Conservation (phyloP, 1,284 basidiomycete species). For the Trichosporon sp. region DNA sequence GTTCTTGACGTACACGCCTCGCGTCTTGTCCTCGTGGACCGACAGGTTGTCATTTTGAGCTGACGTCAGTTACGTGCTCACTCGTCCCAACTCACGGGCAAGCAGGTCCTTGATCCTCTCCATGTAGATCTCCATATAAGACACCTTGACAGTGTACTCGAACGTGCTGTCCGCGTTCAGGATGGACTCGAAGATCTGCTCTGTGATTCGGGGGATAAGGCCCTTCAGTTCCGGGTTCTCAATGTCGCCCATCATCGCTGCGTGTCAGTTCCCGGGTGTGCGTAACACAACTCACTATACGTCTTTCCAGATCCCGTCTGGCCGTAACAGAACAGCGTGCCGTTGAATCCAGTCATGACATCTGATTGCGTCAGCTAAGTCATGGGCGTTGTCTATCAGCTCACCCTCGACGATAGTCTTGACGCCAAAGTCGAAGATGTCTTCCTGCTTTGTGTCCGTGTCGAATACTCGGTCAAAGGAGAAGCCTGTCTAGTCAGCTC, state of each 20-base stretch:
- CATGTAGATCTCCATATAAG: conserved; percentile 99
- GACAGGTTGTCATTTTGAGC: conserved; percentile 98
- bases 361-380: conserved; percentile 57
- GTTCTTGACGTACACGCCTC: conserved; percentile 97
- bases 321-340: conserved; percentile 96
- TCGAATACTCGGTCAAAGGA: conserved; percentile 96
- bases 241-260: conserved; percentile 58
- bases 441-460: conserved; percentile 82
- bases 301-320: conserved; percentile 98
- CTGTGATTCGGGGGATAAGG: conserved; percentile 96
- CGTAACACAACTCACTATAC: conserved; percentile 51
- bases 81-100: conserved; percentile 66
- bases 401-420: conserved; percentile 60
- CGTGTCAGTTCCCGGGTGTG: not conserved
- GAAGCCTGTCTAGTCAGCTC: conserved; percentile 59
- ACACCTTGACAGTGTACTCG: conserved; percentile 98
- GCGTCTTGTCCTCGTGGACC: conserved; percentile 96
- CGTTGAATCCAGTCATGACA: conserved; percentile 98
- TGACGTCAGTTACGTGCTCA: conserved; percentile 39
- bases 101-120: conserved; percentile 94
- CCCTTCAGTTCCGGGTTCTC: conserved; percentile 86
- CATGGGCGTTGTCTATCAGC: not conserved
- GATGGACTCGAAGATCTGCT: conserved; percentile 98
- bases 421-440: conserved; percentile 98
- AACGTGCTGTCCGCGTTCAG: conserved; percentile 89